Evolutionary conservation across 2,329 filamentous ascomycete species (phyloP).

Genomic region (Hypoxylon sp.): DNA sequence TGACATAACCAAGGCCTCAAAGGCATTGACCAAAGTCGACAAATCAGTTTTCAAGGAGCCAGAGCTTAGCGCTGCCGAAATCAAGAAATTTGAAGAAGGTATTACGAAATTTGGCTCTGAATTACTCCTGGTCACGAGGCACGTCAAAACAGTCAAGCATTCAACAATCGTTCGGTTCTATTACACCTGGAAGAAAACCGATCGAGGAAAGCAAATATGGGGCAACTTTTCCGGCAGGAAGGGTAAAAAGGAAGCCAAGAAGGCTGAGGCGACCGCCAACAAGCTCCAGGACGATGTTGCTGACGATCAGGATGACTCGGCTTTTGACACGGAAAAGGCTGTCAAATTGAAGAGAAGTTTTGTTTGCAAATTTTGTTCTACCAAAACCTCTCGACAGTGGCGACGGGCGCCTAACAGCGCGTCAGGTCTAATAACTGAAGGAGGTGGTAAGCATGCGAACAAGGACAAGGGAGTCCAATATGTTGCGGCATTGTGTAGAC

Average conservation of each 20-base stretch:
- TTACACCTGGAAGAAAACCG: constrained; percentile 98
- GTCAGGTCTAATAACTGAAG: constrained; percentile 78
- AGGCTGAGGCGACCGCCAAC: constrained; percentile 76
- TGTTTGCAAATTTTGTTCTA: constrained; percentile 92
- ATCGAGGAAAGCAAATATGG: constrained; percentile 89
- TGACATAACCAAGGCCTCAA: constrained; percentile 78
- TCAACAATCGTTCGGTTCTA: constrained; percentile 91
- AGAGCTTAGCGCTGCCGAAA: constrained; percentile 80
- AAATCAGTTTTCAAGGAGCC: constrained; percentile 87
- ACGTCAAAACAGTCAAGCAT: constrained; percentile 86
- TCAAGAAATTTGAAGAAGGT: constrained; percentile 92
- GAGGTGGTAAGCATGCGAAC: constrained; percentile 76
- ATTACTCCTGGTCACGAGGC: constrained; percentile 83
- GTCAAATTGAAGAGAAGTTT: constrained; percentile 83
- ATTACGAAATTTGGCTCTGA: constrained; percentile 94
- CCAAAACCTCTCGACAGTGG: constrained; percentile 88
- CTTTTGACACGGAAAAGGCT: constrained; percentile 92
- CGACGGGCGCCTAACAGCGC: constrained; percentile 85
- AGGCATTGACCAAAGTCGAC: constrained; percentile 76
- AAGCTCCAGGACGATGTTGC: constrained; percentile 94
- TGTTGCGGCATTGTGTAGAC: constrained; percentile 86
- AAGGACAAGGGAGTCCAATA: constrained; percentile 85
- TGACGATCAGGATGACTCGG: constrained; percentile 93
- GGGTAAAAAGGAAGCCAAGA: constrained; percentile 88
- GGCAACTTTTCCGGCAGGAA: constrained; percentile 89